These are phyloP conservation scores for Ustilago cynodontis DNA, from an alignment of 1,284 basidiomycete genomes.

Conservation along the genomic window DNA sequence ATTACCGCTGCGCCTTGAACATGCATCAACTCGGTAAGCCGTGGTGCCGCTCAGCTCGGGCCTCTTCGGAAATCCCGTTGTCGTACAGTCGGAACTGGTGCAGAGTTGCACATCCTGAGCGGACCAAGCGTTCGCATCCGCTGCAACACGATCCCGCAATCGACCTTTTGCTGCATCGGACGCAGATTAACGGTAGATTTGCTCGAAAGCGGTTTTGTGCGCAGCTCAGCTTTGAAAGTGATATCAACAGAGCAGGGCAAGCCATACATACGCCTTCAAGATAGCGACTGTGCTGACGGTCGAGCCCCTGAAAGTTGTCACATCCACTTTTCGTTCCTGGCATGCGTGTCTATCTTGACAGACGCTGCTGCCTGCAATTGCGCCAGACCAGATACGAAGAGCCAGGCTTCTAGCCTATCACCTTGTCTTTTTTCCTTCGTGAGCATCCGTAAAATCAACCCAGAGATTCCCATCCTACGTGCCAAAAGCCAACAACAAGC, in stretches of 20 bases:
- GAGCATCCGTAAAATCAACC: background rate
- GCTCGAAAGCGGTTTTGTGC: too few relatives aligned
- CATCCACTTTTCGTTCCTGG: background rate
- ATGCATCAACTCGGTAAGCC: background rate
- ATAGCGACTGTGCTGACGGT: background rate
- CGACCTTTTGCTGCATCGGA: too few relatives aligned
- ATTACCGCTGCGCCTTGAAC: background rate
- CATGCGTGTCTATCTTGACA: too few relatives aligned
- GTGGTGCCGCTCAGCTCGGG: background rate
- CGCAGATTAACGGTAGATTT: too few relatives aligned
- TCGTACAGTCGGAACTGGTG: background rate
- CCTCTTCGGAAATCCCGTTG: background rate
- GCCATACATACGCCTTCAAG: background rate
- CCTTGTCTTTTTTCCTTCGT: background rate
- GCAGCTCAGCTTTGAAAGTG: too few relatives aligned
- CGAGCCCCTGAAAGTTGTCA: background rate
- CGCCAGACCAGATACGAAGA: background rate
- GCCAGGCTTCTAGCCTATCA: background rate
- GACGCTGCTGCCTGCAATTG: background rate
- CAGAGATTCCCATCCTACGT: background rate
- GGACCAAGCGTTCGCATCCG: too few relatives aligned
- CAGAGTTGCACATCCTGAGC: background rate
- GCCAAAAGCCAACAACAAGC: background rate
- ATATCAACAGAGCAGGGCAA: too few relatives aligned
- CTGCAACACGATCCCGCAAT: too few relatives aligned